Base-by-base conservation (phyloP, 495 filamentous ascomycete genomes). In the Evansstolkia leycettana region DNA sequence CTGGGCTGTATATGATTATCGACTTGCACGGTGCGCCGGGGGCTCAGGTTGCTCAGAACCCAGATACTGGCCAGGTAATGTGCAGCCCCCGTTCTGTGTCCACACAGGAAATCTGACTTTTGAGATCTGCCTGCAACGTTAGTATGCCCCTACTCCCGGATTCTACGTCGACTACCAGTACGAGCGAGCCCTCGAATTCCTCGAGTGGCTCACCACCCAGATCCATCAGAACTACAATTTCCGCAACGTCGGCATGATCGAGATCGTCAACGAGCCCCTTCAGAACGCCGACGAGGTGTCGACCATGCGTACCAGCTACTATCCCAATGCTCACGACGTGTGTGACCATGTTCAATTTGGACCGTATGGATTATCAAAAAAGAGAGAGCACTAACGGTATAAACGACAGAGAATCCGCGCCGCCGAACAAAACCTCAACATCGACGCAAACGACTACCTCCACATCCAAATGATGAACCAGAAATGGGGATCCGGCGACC, bases 21-120 rank as follows among this genome's bases (percentile, higher is more conserved):
- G 76, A 77, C 39, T 52, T 78, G 11, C 75, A 79, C 42, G 75
- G 72, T n/a, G 74, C 69, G 1, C 75, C 76, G 0, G 75, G 70
- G 10, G 67, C 70, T 0, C 76, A 81, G 38, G 50, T 57, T 11
- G 37, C 66, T 0, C 31, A 55, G 1, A 64, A 80, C 30, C 38
- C 69, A 7, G 65, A 64, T 43, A 79, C 76, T 3, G 75, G 73
- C 3, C 72, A 76, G 37, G 57, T 58, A 39, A n/a, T n/a, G n/a
- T n/a, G n/a, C n/a, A n/a, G n/a, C n/a, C n/a, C n/a, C n/a, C n/a
- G n/a, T n/a, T n/a, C n/a, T n/a, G n/a, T n/a, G 7, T 26, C 24
- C 24, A 26, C 11, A 11, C 6, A 11, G 24, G 24, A 7, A 7
- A 11, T 26, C 7, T 7, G 6, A 26, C 13, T n/a, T n/a, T 5